phyloP scores from a whole-genome alignment of 2,329 filamentous ascomycete genomes.

The Aspergillus versicolor region DNA sequence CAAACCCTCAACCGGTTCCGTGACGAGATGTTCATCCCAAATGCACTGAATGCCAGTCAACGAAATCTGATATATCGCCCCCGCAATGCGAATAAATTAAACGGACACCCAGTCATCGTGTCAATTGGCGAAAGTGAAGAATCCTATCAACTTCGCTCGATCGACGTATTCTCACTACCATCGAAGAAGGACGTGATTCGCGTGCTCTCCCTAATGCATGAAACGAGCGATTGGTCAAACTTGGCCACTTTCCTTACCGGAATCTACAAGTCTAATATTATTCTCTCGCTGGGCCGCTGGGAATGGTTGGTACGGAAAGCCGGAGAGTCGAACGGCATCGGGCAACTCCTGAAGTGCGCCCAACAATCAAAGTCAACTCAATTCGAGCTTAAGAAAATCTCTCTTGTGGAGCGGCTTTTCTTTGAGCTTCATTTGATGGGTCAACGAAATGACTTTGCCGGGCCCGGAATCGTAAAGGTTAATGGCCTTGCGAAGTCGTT shows the following conservation, averaged over 20 bases:
- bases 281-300: slow-evolving; percentile 24
- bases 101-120: slow-evolving; percentile 42
- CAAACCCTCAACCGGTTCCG: slow-evolving; percentile 42
- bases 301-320: slow-evolving; percentile 41
- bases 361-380: slow-evolving; percentile 37
- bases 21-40: slow-evolving; percentile 46
- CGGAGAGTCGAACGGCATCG: slow-evolving; percentile 34
- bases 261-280: slow-evolving; percentile 30
- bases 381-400: slow-evolving; percentile 31
- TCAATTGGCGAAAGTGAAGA: slow-evolving; percentile 40
- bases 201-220: slow-evolving; percentile 37
- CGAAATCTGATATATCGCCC: slow-evolving; percentile 41
- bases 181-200: slow-evolving; percentile 31
- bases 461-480: slow-evolving; percentile 28
- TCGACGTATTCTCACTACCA: slow-evolving; percentile 34
- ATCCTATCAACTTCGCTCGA: slow-evolving; percentile 37
- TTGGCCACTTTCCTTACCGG: slow-evolving; percentile 42
- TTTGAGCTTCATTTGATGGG: slow-evolving; percentile 39
- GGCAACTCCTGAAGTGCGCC: slow-evolving; percentile 37
- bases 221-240: slow-evolving; percentile 41
- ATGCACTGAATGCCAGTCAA: slow-evolving; percentile 37
- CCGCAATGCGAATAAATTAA: slow-evolving; percentile 34
- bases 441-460: slow-evolving; percentile 33
- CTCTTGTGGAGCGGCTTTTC: slow-evolving; percentile 35
- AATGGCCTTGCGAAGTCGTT: slow-evolving; percentile 35